Conservation (phyloP, 208 protist species). For the Porcisia hertigi region DNA sequence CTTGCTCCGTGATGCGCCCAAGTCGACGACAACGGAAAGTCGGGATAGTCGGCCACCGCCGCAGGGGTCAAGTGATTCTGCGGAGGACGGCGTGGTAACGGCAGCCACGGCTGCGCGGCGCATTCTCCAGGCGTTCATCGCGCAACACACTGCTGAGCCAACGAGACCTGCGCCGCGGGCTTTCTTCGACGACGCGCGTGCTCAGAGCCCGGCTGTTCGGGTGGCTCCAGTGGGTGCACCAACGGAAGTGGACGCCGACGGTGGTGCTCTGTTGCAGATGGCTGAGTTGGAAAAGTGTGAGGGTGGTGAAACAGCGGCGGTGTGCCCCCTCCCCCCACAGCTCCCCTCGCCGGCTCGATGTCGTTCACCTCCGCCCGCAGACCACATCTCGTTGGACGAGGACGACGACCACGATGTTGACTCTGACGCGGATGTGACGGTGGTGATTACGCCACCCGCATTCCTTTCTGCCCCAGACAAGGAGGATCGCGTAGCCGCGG, state of each 20-base stretch:
- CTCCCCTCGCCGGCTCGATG: background rate
- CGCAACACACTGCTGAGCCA: background rate
- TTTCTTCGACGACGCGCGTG: background rate
- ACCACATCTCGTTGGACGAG: background rate
- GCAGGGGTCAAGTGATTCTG: background rate
- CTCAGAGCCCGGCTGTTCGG: background rate
- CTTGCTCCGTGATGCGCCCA: background rate
- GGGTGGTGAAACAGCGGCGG: background rate
- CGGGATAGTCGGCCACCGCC: background rate
- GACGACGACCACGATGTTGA: background rate
- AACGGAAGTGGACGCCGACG: background rate
- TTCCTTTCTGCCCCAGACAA: background rate
- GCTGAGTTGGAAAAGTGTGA: background rate
- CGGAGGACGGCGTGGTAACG: background rate
- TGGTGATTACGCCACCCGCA: background rate
- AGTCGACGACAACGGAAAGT: background rate
- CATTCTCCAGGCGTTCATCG: conserved; percentile 7
- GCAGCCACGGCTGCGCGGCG: background rate
- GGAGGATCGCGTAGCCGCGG: background rate
- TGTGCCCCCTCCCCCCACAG: background rate
- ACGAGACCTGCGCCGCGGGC: too few relatives aligned
- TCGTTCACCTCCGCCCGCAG: background rate
- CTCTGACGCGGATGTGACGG: background rate
- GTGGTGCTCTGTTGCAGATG: background rate
- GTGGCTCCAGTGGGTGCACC: background rate